Conservation (phyloP, 441 rosid genomes). For the Erodium moschatum region DNA sequence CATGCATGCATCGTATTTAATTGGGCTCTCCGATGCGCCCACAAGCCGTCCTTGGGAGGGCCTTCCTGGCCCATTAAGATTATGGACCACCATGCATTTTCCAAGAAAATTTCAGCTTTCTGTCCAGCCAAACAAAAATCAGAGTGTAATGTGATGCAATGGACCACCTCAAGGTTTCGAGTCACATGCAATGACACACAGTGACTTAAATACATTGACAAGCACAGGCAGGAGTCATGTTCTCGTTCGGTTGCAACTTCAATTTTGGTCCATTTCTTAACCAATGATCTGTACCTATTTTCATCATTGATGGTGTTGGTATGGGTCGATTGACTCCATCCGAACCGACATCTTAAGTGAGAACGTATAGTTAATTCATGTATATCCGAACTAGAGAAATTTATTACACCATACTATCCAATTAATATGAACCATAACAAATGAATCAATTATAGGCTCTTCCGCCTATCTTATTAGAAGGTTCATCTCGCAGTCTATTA, state of each 20-base stretch:
- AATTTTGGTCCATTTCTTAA: too few species aligned
- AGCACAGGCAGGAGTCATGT: background rate
- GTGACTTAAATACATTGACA: background rate
- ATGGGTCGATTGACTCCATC: too few species aligned
- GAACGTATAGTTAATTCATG: too few species aligned
- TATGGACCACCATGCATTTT: constrained; percentile 7
- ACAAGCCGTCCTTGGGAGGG: background rate
- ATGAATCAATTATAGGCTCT: too few species aligned
- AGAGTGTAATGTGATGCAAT: background rate
- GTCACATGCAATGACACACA: background rate
- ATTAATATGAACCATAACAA: too few species aligned
- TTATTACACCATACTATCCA: too few species aligned
- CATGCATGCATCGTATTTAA: background rate
- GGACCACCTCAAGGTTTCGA: background rate
- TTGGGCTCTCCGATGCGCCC: background rate
- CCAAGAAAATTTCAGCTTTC: background rate
- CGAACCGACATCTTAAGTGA: too few species aligned
- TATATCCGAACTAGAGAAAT: too few species aligned
- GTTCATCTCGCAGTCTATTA: too few species aligned
- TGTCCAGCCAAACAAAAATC: background rate
- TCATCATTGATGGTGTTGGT: too few species aligned
- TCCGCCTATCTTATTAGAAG: too few species aligned
- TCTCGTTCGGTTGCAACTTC: background rate
- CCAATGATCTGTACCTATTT: too few species aligned
- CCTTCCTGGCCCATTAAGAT: constrained; percentile 5